These are phyloP conservation scores for Eucalyptus polyanthemos DNA, from an alignment of 345 rosid species.

Conservation along the genomic window DNA sequence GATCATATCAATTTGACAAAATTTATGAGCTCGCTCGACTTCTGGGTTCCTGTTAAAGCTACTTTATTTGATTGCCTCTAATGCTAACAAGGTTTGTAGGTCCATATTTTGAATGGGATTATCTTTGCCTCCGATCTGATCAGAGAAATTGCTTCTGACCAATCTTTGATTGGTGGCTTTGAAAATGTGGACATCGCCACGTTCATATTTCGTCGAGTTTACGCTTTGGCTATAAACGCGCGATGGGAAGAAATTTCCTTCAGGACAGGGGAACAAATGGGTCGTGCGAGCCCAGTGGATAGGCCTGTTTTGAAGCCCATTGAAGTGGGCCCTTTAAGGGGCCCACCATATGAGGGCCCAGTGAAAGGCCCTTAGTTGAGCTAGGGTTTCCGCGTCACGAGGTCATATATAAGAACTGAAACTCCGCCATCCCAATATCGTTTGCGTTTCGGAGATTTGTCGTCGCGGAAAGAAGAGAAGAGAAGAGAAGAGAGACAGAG, in stretches of 20 bases:
- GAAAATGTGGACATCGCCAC: background rate
- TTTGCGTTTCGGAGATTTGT: background rate
- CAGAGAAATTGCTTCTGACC: background rate
- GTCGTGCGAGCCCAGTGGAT: background rate
- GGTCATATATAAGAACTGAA: background rate
- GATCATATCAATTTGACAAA: accelerated
- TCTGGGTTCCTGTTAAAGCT: accelerated
- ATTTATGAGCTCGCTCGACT: background rate
- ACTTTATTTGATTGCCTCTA: accelerated
- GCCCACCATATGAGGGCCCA: background rate
- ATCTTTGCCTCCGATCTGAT: background rate
- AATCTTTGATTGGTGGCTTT: background rate
- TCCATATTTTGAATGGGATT: background rate
- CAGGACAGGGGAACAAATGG: background rate
- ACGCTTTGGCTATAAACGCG: background rate
- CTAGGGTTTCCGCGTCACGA: background rate
- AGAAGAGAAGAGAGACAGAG: background rate
- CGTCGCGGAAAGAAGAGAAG: background rate
- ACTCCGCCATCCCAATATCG: background rate
- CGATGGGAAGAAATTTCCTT: background rate
- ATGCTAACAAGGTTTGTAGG: background rate
- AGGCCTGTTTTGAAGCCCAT: background rate
- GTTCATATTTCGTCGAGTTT: background rate
- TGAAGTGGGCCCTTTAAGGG: no score
- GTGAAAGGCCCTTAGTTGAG: background rate